Percentiles rank a stretch among this genome's conserved stretches.
These are phyloP conservation scores for Pterocarpus santalinus DNA, from an alignment of 306 rosid species.

Conservation along the genomic window DNA sequence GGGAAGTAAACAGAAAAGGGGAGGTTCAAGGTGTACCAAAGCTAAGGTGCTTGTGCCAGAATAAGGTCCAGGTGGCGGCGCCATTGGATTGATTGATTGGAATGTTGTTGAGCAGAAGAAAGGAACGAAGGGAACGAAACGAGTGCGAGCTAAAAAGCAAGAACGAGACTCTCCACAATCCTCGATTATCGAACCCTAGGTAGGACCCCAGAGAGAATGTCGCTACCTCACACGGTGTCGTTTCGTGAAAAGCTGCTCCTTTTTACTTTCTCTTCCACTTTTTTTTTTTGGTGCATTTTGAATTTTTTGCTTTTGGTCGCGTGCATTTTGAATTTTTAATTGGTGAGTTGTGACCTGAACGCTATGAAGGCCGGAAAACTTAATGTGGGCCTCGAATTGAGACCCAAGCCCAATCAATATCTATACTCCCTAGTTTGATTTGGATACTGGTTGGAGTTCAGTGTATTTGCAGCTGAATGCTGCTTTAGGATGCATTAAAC, in stretches of 20 bases:
- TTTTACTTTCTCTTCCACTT: neutral
- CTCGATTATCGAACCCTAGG: constrained; percentile 54
- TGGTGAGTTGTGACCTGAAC: neutral
- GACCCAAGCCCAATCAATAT: neutral
- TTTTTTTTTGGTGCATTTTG: neutral
- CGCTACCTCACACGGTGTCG: neutral
- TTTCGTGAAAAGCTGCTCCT: neutral
- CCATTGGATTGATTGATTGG: constrained; percentile 54
- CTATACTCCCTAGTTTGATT: too few relatives aligned
- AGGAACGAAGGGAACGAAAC: constrained; percentile 31
- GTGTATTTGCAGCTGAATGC: too few relatives aligned
- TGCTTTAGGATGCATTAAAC: too few relatives aligned
- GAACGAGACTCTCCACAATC: constrained; percentile 25
- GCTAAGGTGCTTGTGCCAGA: constrained; percentile 95
- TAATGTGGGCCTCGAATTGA: neutral
- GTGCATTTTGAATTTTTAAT: too few relatives aligned
- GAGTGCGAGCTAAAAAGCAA: neutral
- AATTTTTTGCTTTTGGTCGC: too few relatives aligned
- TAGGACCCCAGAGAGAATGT: neutral
- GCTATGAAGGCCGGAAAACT: neutral
- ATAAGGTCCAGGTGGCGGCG: constrained; percentile 89
- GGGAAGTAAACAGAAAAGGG: constrained; percentile 7
- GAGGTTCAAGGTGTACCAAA: constrained; percentile 56
- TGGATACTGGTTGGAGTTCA: too few relatives aligned
- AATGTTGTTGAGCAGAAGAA: neutral